Evolutionary conservation across 148 eudicot species (phyloP).

Genomic region (Persicaria tinctoria): DNA sequence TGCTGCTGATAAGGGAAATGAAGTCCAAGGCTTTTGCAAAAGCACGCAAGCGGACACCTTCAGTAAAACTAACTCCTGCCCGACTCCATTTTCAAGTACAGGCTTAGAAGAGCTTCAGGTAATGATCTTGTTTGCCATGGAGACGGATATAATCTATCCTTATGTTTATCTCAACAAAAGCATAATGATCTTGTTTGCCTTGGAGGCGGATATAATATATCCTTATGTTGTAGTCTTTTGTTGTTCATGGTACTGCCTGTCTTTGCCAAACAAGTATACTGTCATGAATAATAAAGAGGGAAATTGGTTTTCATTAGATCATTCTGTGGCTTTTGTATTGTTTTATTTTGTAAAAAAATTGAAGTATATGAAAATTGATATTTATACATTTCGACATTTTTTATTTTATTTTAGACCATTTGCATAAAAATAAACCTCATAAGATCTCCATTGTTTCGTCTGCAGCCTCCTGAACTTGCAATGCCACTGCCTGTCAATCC

Average conservation of each 20-base stretch:
- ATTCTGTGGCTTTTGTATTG: not conserved
- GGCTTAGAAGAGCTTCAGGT: constrained; percentile 37
- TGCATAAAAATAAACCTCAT: not conserved
- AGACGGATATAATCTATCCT: not conserved
- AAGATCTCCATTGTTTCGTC: not conserved
- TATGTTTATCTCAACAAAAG: not conserved
- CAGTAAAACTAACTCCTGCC: constrained; percentile 16
- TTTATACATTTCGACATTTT: not conserved
- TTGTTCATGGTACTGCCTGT: not conserved
- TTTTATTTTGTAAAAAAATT: no score
- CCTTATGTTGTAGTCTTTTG: not conserved
- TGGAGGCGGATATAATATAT: not conserved
- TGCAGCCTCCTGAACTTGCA: constrained; percentile 45
- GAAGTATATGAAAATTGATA: not conserved
- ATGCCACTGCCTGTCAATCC: constrained; percentile 30
- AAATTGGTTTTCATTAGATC: not conserved
- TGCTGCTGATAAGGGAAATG: constrained; percentile 19
- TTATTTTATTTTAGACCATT: not conserved
- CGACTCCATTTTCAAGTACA: constrained; percentile 21
- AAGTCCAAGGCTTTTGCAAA: constrained; percentile 13
- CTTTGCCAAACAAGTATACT: not conserved
- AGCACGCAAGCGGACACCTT: constrained; percentile 12
- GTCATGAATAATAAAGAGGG: not conserved
- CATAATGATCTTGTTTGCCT: not conserved
- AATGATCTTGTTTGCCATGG: not conserved